Evolutionary conservation across 2,329 filamentous ascomycete species (phyloP).

Genomic region (Xylaria hypoxylon): DNA sequence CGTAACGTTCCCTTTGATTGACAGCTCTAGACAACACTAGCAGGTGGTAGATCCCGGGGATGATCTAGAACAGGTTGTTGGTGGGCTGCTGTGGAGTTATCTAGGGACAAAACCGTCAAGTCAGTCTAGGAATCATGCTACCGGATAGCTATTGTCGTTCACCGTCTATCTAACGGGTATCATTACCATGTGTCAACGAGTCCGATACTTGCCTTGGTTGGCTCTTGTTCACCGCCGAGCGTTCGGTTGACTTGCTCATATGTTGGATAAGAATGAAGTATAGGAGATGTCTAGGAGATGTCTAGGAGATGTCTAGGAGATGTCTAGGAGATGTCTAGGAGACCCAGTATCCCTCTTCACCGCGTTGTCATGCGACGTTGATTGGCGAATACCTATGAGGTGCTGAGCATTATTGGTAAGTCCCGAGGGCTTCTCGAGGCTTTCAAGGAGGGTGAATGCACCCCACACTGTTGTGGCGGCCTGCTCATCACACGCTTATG

Average conservation of each 20-base stretch:
- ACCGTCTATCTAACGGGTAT: slow-evolving; percentile 25
- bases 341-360: slow-evolving; percentile 9
- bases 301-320: neutral
- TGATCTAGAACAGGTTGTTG: slow-evolving; percentile 22
- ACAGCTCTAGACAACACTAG: slow-evolving; percentile 9
- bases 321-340: slow-evolving; percentile 1
- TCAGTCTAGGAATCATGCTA: slow-evolving; percentile 16
- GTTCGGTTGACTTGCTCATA: slow-evolving; percentile 32
- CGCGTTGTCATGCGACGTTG: slow-evolving; percentile 17
- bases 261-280: slow-evolving; percentile 20
- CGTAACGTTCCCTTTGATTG: slow-evolving; percentile 36
- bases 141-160: slow-evolving; percentile 19
- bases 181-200: slow-evolving; percentile 27
- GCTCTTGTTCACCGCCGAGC: slow-evolving; percentile 31
- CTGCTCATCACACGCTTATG: slow-evolving; percentile 38
- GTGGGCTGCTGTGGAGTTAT: slow-evolving; percentile 15
- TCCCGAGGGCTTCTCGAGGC: slow-evolving; percentile 30
- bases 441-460: slow-evolving; percentile 39
- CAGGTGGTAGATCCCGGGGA: slow-evolving; percentile 29
- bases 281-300: neutral
- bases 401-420: slow-evolving; percentile 20
- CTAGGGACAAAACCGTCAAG: slow-evolving; percentile 8
- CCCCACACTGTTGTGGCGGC: slow-evolving; percentile 43
- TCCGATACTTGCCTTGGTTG: slow-evolving; percentile 31
- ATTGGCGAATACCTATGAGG: slow-evolving; percentile 29